Base-by-base conservation (phyloP, 345 rosid genomes). In the Aquilaria malaccensis region DNA sequence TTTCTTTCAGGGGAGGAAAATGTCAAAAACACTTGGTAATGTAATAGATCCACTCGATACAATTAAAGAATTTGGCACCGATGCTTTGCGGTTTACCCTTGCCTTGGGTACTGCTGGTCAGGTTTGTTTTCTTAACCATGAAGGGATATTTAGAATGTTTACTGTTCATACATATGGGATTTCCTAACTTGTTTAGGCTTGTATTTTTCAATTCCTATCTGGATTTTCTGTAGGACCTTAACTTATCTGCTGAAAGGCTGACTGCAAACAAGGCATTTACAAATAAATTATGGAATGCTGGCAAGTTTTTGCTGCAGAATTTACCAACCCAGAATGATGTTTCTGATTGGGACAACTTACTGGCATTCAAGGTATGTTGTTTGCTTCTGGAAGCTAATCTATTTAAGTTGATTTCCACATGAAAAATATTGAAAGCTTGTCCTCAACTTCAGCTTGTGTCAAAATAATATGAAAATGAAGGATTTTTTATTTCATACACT, bases 31-130 rank as follows among this genome's bases (percentile, higher is more conserved):
- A 59, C 73, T 89, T 60, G 98, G 98, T 30, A 93, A 93, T 60
- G 98, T 89, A 51, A 81, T 87, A 65, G 94, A 93, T 76, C 98
- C 98, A 41, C 77, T 89, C 73, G 92, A 93, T 80, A 87, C 97
- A 56, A 85, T 93, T 73, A 80, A 84, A 69, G 98, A 89, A 60
- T 93, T 84, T 71, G 98, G 98, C 64, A 79, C 98, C 63, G 98
- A 93, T 75, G 98, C 98, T 60, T 64, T 93, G 73, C 85, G 98
- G 30, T 89, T 93, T 76, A 76, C 96, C 55, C 76, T 93, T 81
- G 83, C 97, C 55, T 74, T 93, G 56, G 98, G 98, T 76, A 93
- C 97, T 77, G 95, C 97, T 74, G 97, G 98, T 67, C 97, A 93
- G 98, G 98, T 93, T 52, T 77, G 79, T 72, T 59, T 50, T 73